Percentiles rank a stretch among this genome's conserved stretches.
These are phyloP conservation scores for Xanthoconium purpureum DNA, from an alignment of 768 basidiomycete species.

Conservation along the genomic window DNA sequence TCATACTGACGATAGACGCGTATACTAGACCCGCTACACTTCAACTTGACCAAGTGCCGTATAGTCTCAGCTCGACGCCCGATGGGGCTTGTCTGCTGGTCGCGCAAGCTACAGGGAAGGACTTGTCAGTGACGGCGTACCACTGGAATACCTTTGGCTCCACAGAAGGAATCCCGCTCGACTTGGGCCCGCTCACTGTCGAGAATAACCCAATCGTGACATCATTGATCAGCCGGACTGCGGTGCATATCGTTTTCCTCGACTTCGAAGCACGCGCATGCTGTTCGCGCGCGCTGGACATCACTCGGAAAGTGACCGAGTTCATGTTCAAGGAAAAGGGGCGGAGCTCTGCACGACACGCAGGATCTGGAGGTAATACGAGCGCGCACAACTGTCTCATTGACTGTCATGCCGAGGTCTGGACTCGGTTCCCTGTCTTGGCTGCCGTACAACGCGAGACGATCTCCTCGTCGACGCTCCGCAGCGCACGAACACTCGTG, in stretches of 20 bases:
- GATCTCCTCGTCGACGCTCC: slow-evolving; percentile 33
- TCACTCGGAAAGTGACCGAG: slow-evolving; percentile 54
- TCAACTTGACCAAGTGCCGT: slow-evolving; percentile 35
- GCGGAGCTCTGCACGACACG: slow-evolving; percentile 14
- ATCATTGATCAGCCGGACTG: slow-evolving; percentile 42
- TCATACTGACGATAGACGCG: neutral
- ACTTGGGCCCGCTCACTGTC: slow-evolving; percentile 27
- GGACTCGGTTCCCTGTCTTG: slow-evolving; percentile 59
- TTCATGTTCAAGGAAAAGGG: slow-evolving; percentile 52
- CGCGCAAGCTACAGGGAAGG: slow-evolving; percentile 18
- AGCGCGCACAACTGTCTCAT: slow-evolving; percentile 49
- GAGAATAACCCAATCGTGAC: slow-evolving; percentile 35
- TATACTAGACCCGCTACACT: slow-evolving; percentile 44
- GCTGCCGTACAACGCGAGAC: slow-evolving; percentile 49
- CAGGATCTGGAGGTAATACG: neutral
- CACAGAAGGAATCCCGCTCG: slow-evolving; percentile 40
- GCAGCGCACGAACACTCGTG: slow-evolving; percentile 35
- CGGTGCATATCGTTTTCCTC: slow-evolving; percentile 43
- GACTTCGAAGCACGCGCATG: slow-evolving; percentile 32
- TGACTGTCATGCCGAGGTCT: slow-evolving; percentile 54
- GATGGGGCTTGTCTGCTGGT: slow-evolving; percentile 53
- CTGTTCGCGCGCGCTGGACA: slow-evolving; percentile 46
- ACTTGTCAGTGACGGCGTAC: slow-evolving; percentile 36
- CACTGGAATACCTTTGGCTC: slow-evolving; percentile 61
- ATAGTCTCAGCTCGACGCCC: slow-evolving; percentile 40